phyloP scores from a whole-genome alignment of 2,329 filamentous ascomycete species.

The Trichoderma atroviride region DNA sequence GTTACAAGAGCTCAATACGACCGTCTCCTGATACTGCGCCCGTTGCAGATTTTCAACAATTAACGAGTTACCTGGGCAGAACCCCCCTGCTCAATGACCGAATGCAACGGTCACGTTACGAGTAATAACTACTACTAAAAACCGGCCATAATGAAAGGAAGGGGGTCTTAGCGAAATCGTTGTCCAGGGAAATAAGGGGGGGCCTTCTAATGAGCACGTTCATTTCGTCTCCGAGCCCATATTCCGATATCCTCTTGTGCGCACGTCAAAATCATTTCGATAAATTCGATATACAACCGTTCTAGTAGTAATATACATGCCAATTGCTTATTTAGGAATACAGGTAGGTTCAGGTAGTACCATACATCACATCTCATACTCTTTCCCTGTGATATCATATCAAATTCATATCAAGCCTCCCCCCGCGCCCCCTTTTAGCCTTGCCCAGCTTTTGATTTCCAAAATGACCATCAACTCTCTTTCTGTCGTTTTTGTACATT shows the following conservation, averaged over 20 bases:
- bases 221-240: conserved; percentile 15
- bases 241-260: neutral
- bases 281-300: conserved; percentile 6
- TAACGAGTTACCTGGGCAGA: neutral
- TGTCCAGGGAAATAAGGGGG: neutral
- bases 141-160: neutral
- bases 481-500: neutral
- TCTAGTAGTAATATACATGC: conserved; percentile 16
- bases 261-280: conserved; percentile 18
- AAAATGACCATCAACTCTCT: neutral
- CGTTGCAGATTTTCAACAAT: neutral
- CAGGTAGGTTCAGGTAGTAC: neutral
- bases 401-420: no score
- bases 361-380: conserved; percentile 1
- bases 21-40: neutral
- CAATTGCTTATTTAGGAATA: conserved; percentile 4
- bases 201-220: conserved; percentile 15
- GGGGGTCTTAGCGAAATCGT: conserved; percentile 2
- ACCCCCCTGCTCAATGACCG: neutral
- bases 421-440: neutral
- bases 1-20: neutral
- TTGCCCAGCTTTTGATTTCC: conserved; percentile 5
- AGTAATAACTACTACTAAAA: conserved; percentile 4
- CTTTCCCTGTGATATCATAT: conserved; percentile 6
- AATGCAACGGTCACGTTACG: conserved; percentile 13